phyloP scores from a whole-genome alignment of 345 rosid species.

The Syzygium jambos region DNA sequence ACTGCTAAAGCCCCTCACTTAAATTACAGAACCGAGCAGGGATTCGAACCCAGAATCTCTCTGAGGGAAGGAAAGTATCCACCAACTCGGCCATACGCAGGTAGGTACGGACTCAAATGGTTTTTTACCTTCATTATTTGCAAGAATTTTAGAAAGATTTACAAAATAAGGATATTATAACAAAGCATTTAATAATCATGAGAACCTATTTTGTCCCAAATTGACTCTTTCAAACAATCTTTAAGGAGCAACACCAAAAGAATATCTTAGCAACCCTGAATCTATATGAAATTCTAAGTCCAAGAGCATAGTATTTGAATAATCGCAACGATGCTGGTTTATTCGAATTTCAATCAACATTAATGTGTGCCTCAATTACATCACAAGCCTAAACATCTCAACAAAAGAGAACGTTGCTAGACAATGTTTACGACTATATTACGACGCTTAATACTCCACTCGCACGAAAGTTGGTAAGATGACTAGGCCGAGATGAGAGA shows the following conservation, averaged over 20 bases:
- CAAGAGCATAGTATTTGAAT: background rate
- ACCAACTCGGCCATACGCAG: too few relatives aligned
- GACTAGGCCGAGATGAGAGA: background rate
- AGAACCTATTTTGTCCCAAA: background rate
- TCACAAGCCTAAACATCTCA: background rate
- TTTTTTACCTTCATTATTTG: background rate
- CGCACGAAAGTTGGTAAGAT: background rate
- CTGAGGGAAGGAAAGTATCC: too few relatives aligned
- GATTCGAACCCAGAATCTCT: too few relatives aligned
- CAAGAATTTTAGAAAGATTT: background rate
- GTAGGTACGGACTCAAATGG: too few relatives aligned
- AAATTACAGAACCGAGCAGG: too few relatives aligned
- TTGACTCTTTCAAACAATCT: background rate
- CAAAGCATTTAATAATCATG: background rate
- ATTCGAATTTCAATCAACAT: background rate
- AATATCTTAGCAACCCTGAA: background rate
- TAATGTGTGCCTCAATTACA: background rate
- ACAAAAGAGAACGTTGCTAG: background rate
- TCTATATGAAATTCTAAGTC: background rate
- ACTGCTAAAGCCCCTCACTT: too few relatives aligned
- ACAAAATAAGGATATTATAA: background rate
- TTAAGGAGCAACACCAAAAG: background rate
- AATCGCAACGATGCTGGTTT: background rate
- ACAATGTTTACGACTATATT: background rate
- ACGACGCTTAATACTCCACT: background rate